Evolutionary conservation across 2,329 filamentous ascomycete species (phyloP), one percentile per base, ranked within the genome.

Genomic region (Xylariaceae sp.): DNA sequence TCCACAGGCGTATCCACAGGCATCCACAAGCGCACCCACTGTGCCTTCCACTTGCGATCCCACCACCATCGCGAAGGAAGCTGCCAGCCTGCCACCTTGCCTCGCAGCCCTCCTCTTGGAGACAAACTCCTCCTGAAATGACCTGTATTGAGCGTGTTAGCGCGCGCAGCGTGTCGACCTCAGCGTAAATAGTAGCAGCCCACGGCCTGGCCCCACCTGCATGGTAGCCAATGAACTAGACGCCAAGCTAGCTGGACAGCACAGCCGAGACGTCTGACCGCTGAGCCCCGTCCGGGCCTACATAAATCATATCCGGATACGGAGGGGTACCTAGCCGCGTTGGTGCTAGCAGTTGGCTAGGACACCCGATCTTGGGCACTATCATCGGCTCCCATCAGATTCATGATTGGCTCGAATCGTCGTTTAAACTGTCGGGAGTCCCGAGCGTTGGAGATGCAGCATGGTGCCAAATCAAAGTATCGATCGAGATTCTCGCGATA

Each of bases 361-460:
- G 37, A 42, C 9, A 42, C 37, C 37, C 37, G 37, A 42, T 42
- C 37, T 42, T 42, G 9, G 11, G 37, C 37, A 42, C 37, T 9
- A 42, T 42, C 37, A 42, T 42, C 37, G 37, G 37, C 37, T 42
- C 37, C 37, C 37, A 42, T 42, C 37, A 42, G 37, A 45, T 15
- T 45, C 11, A n/a, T 13, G 42, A 45, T 45, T 45, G 42, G 42
- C n/a, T 45, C 42, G 42, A 45, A n/a, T 45, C 42, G 13, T 13
- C 42, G 42, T 45, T 45, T 39, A 54, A 54, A 45, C 56, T 23
- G 47, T 13, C 37, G 37, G 15, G 49, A 34, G 51, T 23, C 34
- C 42, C 51, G 42, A 45, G 52, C 57, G 54, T 54, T 53, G 45
- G 35, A 17, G 15, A 35, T 54, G 45, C 49, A 60, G 51, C 39